Evolutionary conservation across 2,329 filamentous ascomycete genomes (phyloP), one percentile per base, ranked within the genome.

Genomic region (Fusarium luffae): DNA sequence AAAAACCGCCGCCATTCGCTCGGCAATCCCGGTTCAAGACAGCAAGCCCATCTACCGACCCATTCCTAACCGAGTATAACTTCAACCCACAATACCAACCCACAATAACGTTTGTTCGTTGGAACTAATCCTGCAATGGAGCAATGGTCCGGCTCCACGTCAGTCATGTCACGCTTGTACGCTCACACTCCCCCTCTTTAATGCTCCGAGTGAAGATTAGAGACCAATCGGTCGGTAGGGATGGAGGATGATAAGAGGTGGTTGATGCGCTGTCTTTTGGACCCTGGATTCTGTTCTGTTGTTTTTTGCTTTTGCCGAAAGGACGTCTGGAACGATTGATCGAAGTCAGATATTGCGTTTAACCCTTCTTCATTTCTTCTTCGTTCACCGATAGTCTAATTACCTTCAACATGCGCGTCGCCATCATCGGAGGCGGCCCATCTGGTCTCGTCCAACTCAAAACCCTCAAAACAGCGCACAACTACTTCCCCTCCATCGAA

Each of bases 31-130:
- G 1, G 34, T 37, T 5, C 1, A 12, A 18, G 10, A 14, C 43
- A 27, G 3, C 18, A 27, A 7, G n/a, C 11, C 43, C 14, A 14
- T 12, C n/a, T 28, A 34, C 30, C 9, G 27, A 34, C 32, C 40
- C 21, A 52, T 52, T 41, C 49, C 49, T 42, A 52, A 27, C 49
- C 18, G 21, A 34, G 49, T 19, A 52, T 52, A 52, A 52, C 34
- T 25, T 52, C 34, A 37, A 50, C 47, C 47, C 30, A 50, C 47
- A 21, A n/a, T 18, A 25, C 16, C 16, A 11, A 25, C 16, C 16
- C 30, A 50, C 30, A 52, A 18, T 52, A 52, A 41, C 34, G 21
- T 51, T 51, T 21, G 40, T 23, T 34, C 23, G 34, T 23, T 25
- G 5, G 8, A 27, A 21, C 49, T 52, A 52, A 25, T 19, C 49